These are phyloP conservation scores for Solanum sparsipilum DNA, from an alignment of 257 asterid species.

Conservation along the genomic window DNA sequence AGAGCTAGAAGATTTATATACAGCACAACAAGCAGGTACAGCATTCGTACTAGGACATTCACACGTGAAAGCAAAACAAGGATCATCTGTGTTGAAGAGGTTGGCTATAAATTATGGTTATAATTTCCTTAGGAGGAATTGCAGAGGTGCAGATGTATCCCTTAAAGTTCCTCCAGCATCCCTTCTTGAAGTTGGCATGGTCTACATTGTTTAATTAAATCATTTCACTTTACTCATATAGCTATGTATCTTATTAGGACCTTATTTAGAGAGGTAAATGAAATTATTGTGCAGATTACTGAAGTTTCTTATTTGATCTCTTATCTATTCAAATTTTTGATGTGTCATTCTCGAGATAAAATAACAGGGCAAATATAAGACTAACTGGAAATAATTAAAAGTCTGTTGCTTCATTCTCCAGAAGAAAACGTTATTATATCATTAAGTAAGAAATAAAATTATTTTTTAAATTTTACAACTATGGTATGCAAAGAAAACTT, in stretches of 20 bases:
- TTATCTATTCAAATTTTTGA: background rate
- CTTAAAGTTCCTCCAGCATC: constrained; percentile 95
- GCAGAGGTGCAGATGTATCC: constrained; percentile 87
- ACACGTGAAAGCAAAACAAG: constrained; percentile 77
- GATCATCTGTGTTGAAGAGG: constrained; percentile 69
- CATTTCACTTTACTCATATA: background rate
- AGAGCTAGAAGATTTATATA: constrained; percentile 64
- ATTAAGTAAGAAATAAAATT: background rate
- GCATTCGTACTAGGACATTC: constrained; percentile 89
- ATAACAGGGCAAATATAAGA: background rate
- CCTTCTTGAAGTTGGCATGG: constrained; percentile 93
- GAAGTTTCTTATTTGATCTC: background rate
- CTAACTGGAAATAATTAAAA: background rate
- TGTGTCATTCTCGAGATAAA: background rate
- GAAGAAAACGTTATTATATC: background rate
- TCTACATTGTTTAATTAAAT: constrained; percentile 57
- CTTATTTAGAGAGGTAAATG: background rate
- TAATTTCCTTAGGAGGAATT: constrained; percentile 67
- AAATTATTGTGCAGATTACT: background rate
- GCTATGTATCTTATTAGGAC: background rate
- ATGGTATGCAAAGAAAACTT: background rate
- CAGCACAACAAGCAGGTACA: constrained; percentile 71
- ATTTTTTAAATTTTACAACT: background rate
- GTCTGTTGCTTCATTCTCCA: background rate
- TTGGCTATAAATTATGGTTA: constrained; percentile 71